phyloP scores from a whole-genome alignment of 2,329 filamentous ascomycete species.

The Thermochaetoides dissita region DNA sequence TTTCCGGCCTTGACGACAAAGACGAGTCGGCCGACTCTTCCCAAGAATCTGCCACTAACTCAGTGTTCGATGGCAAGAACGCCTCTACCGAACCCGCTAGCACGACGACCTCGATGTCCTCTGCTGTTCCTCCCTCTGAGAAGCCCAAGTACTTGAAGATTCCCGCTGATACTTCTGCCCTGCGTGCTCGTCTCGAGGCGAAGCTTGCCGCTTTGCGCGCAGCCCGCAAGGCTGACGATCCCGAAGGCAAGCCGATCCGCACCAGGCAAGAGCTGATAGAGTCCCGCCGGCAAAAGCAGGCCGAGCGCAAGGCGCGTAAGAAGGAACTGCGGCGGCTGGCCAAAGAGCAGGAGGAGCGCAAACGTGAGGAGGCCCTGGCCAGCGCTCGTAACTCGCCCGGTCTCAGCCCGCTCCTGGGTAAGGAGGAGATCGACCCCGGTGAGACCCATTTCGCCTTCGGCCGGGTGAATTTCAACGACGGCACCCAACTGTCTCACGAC shows the following conservation, averaged over 20 bases:
- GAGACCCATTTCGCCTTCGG: slow-evolving; percentile 73
- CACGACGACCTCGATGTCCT: slow-evolving; percentile 55
- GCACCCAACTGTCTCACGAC: slow-evolving; percentile 62
- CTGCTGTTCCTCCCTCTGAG: slow-evolving; percentile 43
- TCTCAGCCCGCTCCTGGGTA: slow-evolving; percentile 40
- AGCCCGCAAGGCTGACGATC: slow-evolving; percentile 72
- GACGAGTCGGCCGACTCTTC: slow-evolving; percentile 24
- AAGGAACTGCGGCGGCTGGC: slow-evolving; percentile 67
- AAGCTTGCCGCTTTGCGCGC: slow-evolving; percentile 76
- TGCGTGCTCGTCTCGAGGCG: slow-evolving; percentile 66
- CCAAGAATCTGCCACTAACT: slow-evolving; percentile 39
- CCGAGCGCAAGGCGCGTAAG: slow-evolving; percentile 74
- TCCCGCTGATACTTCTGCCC: slow-evolving; percentile 57
- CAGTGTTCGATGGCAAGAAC: slow-evolving; percentile 42
- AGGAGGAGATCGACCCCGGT: slow-evolving; percentile 27
- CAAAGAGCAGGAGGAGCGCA: slow-evolving; percentile 63
- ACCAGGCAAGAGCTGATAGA: slow-evolving; percentile 89
- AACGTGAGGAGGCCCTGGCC: slow-evolving; percentile 47
- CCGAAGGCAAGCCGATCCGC: slow-evolving; percentile 66
- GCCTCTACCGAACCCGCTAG: slow-evolving; percentile 34
- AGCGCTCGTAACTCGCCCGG: slow-evolving; percentile 46
- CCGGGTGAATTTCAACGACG: slow-evolving; percentile 79
- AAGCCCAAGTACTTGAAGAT: slow-evolving; percentile 53
- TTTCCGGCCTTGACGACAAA: slow-evolving; percentile 34
- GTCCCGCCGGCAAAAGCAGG: slow-evolving; percentile 72